Conservation (phyloP, 2,329 filamentous ascomycete species). For the Stagonosporopsis rhizophila region DNA sequence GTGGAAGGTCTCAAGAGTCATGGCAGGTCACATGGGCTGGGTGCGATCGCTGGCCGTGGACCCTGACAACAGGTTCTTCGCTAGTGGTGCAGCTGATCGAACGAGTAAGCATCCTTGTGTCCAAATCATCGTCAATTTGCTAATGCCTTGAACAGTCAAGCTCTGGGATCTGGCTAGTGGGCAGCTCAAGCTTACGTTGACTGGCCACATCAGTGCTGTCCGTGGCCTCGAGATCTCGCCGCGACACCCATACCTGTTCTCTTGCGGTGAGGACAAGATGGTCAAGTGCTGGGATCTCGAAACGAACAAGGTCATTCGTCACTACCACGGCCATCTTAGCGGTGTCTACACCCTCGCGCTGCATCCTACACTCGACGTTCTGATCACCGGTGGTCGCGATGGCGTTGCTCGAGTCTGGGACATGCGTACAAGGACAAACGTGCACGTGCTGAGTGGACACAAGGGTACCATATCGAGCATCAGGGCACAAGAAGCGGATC, state of each 20-base stretch:
- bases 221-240: conserved; percentile 86
- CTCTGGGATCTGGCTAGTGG: conserved; percentile 97
- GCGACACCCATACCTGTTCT: conserved; percentile 95
- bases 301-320: conserved; percentile 87
- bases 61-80: conserved; percentile 97
- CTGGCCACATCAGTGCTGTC: conserved; percentile 42
- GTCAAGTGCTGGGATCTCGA: conserved; percentile 99
- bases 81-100: conserved; percentile 89
- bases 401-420: conserved; percentile 97
- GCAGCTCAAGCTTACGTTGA: conserved; percentile 38
- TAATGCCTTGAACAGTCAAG: conserved; percentile 64
- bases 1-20: conserved; percentile 97
- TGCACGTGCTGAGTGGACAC: conserved; percentile 91
- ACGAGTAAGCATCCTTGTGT: conserved; percentile 55
- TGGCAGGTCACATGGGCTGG: conserved; percentile 96
- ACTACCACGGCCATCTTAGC: conserved; percentile 96
- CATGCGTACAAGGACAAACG: conserved; percentile 91
- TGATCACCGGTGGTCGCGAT: conserved; percentile 93
- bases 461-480: conserved; percentile 88
- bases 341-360: conserved; percentile 92
- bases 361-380: conserved; percentile 93
- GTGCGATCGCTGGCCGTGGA: conserved; percentile 77
- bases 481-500: conserved; percentile 93
- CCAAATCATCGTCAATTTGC: not conserved
- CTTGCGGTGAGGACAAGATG: conserved; percentile 99